Base-by-base conservation (phyloP, 192 early-diverging fungal species). In the Podila verticillata region DNA sequence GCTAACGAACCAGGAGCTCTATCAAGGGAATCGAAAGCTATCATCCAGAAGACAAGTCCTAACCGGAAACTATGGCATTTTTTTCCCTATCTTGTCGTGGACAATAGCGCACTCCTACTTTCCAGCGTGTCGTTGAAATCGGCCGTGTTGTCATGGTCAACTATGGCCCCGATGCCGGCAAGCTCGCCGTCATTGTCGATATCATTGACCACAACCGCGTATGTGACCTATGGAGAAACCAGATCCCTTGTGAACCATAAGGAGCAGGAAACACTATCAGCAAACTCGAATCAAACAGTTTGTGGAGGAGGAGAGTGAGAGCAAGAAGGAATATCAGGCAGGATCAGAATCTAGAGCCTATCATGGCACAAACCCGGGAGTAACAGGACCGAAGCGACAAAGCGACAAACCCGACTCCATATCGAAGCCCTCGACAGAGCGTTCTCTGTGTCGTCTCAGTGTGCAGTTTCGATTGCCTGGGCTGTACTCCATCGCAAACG, bases 121-220 rank as follows among this genome's bases (percentile, higher is more conserved):
- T 95, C 89, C 91, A 94, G 85, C 93, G 93, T 87, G 90, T 93
- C 86, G 97, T 98, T 84, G 95, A 99, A 90, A 92, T 98, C 88
- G 97, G 97, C 84, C 96, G 97, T 88, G 96, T 99, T 67, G 96
- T 99, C 84, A 89, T 97, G 74, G 82, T 99, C 82, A 98, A 93
- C 89, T 91, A 93, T 91, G 98, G 98, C 74, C 87, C 90, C 72
- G 92, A 97, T 85, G 92, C 93, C 84, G 96, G 96, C 81, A 99
- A 99, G 91, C 91, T 99, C 75, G 97, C 97, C 84, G 95, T 96
- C 82, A 93, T 99, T 88, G 94, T 99, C 69, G 98, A 99, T 86
- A 98, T 99, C 85, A 92, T 99, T 82, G 98, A 99, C 90, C 97
- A 99, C 93, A 95, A 93, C 88, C 92, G 98, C 68, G 94, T 92